Percentiles rank a stretch among this genome's conserved stretches.
These are phyloP conservation scores for Pseudohalonectria lignicola DNA, from an alignment of 2,329 filamentous ascomycete genomes.

Conservation along the genomic window DNA sequence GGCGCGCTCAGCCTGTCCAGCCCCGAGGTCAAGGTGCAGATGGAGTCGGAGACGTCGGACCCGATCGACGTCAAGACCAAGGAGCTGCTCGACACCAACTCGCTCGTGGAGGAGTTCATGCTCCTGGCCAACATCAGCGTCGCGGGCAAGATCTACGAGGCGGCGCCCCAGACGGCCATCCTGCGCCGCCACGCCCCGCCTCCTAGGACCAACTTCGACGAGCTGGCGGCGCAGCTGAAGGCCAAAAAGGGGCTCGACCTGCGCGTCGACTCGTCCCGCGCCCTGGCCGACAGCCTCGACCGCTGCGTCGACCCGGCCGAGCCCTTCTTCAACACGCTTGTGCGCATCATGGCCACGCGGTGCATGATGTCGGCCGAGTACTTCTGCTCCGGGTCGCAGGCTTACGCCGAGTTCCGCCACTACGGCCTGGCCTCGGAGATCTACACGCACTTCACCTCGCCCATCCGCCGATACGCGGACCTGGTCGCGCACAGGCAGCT, in stretches of 20 bases:
- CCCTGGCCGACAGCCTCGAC: constrained; percentile 89
- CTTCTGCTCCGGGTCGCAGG: constrained; percentile 88
- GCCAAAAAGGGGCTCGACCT: constrained; percentile 76
- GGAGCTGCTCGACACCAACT: constrained; percentile 87
- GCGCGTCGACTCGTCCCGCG: constrained; percentile 74
- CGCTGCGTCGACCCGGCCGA: constrained; percentile 66
- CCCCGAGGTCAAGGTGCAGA: constrained; percentile 94
- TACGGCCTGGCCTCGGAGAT: constrained; percentile 95
- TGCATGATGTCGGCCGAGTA: constrained; percentile 99
- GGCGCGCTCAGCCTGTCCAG: constrained; percentile 91
- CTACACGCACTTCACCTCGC: constrained; percentile 97
- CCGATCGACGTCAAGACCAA: constrained; percentile 96
- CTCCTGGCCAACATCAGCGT: constrained; percentile 94
- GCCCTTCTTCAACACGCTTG: constrained; percentile 96
- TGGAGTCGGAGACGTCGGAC: constrained; percentile 91
- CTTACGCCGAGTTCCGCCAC: constrained; percentile 90
- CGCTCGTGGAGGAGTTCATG: constrained; percentile 98
- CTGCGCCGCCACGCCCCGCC: constrained; percentile 86
- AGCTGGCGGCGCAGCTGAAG: constrained; percentile 80
- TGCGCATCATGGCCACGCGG: constrained; percentile 92
- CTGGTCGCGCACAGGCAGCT: constrained; percentile 79
- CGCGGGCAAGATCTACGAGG: constrained; percentile 76
- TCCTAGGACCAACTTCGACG: constrained; percentile 93
- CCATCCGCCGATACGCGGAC: constrained; percentile 96
- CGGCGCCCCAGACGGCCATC: constrained; percentile 91